phyloP scores from a whole-genome alignment of 345 rosid genomes.

The Passiflora organensis region DNA sequence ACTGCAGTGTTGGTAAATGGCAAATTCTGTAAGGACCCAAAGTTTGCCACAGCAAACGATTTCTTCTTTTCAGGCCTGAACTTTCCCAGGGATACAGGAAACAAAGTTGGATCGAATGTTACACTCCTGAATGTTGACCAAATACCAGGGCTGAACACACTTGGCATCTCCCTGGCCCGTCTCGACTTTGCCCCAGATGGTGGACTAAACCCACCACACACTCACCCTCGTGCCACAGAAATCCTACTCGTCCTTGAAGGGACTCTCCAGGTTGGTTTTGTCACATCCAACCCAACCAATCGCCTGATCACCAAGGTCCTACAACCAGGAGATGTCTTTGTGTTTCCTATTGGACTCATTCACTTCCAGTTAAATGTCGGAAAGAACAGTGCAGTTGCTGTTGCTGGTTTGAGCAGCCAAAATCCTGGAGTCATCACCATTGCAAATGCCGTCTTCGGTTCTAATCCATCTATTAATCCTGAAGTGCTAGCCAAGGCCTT shows the following conservation, averaged over 20 bases:
- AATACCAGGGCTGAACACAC: constrained; percentile 14
- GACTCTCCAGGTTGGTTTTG: constrained; percentile 14
- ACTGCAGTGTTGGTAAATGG: constrained; percentile 11
- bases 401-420: constrained; percentile 12
- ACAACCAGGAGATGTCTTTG: constrained; percentile 12
- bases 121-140: neutral
- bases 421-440: constrained; percentile 10
- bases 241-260: constrained; percentile 10
- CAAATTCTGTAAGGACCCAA: constrained; percentile 9
- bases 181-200: constrained; percentile 8
- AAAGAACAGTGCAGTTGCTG: constrained; percentile 1
- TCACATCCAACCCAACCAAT: constrained; percentile 10
- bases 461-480: constrained; percentile 3
- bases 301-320: constrained; percentile 12
- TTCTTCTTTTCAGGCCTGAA: constrained; percentile 8
- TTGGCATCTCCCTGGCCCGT: constrained; percentile 7
- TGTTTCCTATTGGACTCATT: constrained; percentile 13
- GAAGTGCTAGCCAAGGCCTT: constrained; percentile 15
- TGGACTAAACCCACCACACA: constrained; percentile 7
- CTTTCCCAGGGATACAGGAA: neutral
- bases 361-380: constrained; percentile 22
- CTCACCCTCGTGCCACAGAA: constrained; percentile 18
- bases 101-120: constrained; percentile 8
- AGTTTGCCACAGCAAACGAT: neutral
- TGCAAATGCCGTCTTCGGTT: constrained; percentile 12